Evolutionary conservation across 2,329 filamentous ascomycete species (phyloP).

Genomic region (Stenocarpella maydis): DNA sequence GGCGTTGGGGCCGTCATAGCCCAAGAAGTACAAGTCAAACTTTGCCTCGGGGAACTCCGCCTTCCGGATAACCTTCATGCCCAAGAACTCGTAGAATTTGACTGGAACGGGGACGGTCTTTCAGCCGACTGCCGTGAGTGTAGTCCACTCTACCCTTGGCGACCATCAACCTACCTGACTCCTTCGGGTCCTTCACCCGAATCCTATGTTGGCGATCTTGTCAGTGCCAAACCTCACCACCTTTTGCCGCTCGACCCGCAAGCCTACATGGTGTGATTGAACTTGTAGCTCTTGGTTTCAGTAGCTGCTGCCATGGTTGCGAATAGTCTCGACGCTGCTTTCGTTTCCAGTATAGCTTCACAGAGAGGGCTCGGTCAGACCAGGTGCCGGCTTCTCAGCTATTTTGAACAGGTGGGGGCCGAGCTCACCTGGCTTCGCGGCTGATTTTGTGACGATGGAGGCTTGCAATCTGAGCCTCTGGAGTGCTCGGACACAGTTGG

Average conservation of each 20-base stretch:
- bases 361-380: conserved; percentile 23
- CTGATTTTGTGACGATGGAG: conserved; percentile 39
- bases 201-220: conserved; percentile 64
- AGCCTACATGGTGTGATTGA: conserved; percentile 85
- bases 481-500: conserved; percentile 40
- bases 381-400: neutral
- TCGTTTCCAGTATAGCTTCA: conserved; percentile 30
- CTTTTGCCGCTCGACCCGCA: neutral
- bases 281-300: conserved; percentile 79
- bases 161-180: conserved; percentile 63
- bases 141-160: no score
- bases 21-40: conserved; percentile 96
- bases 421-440: conserved; percentile 21
- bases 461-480: conserved; percentile 42
- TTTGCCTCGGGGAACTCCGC: conserved; percentile 85
- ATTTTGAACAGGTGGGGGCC: neutral
- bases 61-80: conserved; percentile 84
- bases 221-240: neutral
- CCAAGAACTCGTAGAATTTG: conserved; percentile 93
- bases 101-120: conserved; percentile 55
- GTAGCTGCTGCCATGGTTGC: conserved; percentile 73
- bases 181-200: conserved; percentile 92
- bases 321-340: conserved; percentile 40
- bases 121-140: neutral
- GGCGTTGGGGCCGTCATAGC: conserved; percentile 80